Evolutionary conservation across 495 filamentous ascomycete species (phyloP), one percentile per base, ranked within the genome.

Genomic region (Astrocystis sublimbata): DNA sequence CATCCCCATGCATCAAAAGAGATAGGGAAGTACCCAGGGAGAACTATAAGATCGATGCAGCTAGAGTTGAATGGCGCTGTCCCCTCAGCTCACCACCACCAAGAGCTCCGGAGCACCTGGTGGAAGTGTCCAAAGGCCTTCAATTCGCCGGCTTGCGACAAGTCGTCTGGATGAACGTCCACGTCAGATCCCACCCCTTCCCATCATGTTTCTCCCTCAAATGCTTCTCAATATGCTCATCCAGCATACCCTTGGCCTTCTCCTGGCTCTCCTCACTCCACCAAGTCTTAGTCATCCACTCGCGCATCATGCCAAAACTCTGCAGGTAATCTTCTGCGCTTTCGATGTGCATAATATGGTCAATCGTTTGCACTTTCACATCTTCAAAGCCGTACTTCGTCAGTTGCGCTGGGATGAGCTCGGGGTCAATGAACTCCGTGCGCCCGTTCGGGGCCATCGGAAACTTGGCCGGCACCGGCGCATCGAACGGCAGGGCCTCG

Each of bases 201-300:
- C 70, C 72, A 8, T 63, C 61, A 40, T 79, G n/a, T n/a, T n/a
- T n/a, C n/a, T n/a, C n/a, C n/a, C n/a, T n/a, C n/a, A n/a, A n/a
- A n/a, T n/a, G 64, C 63, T 75, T 78, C 55, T 74, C 65, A 54
- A 78, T 62, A 45, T 75, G 42, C 7, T 61, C 64, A 3, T 69
- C 60, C 8, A 79, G 64, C 66, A 77, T 72, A 2, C 65, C 73
- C 51, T 53, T 60, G 12, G 67, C 68, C 52, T 76, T 76, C 30
- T 61, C 46, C 56, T 70, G 67, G 60, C 68, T 56, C 61, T 79
- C 76, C 60, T 76, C 78, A 23, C 64, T 72, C 78, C 78, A 79
- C 35, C 51, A 63, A 19, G 58, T 60, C 33, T 62, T 65, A 55
- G 76, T 65, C 52, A 77, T 59, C 72, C 71, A 76, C 13, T 75